Conservation (phyloP, 176 grass and related monocot species). For the Bonia amplexicaulis region DNA sequence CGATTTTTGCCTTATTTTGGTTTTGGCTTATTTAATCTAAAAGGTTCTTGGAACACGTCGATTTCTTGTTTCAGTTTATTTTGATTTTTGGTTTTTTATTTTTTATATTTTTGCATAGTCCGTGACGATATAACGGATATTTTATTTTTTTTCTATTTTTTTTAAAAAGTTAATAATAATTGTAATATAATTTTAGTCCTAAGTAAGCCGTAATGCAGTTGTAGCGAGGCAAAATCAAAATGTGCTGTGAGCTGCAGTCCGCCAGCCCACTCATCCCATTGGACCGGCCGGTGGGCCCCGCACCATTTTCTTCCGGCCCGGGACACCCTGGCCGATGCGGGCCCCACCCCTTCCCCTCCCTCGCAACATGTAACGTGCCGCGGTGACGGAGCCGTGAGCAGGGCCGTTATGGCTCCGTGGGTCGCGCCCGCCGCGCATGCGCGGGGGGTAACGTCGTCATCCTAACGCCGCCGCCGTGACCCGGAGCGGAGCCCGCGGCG, state of each 20-base stretch:
- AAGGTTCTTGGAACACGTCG: no score
- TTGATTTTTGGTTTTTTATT: no score
- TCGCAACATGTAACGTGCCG: constrained; percentile 26
- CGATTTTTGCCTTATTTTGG: no score
- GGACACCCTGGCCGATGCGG: not conserved
- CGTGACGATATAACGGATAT: no score
- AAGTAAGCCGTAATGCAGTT: no score
- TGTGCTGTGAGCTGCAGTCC: not conserved
- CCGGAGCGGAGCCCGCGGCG: constrained; percentile 39
- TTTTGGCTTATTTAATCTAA: no score
- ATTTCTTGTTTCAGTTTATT: no score
- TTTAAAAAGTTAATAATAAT: no score
- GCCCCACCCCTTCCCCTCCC: not conserved
- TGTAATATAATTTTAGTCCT: no score
- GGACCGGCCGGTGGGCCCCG: not conserved
- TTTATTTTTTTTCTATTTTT: no score
- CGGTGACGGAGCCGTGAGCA: constrained; percentile 52
- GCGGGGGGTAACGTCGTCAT: constrained; percentile 42
- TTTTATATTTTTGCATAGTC: no score
- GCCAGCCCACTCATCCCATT: not conserved
- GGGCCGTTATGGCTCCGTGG: constrained; percentile 46
- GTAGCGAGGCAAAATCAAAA: no score
- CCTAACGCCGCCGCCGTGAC: constrained; percentile 49
- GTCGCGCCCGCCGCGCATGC: not conserved
- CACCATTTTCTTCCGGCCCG: not conserved